A percentile compares a stretch with the other conserved stretches of the same genome.
phyloP scores from a whole-genome alignment of 176 grass and related monocot genomes.

The Neostapfia colusana region DNA sequence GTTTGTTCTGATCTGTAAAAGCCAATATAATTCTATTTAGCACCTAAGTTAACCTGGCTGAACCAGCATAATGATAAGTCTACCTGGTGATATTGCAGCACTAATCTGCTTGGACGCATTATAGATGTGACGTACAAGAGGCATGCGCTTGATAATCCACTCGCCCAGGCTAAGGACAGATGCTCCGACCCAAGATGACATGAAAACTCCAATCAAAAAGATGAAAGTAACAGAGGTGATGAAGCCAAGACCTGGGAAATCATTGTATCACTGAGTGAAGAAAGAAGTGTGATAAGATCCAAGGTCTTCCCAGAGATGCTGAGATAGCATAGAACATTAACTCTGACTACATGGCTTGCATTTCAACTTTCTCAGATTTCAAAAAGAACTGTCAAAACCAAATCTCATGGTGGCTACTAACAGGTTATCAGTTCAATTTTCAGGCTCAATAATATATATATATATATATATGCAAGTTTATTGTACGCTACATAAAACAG shows the following conservation, averaged over 20 bases:
- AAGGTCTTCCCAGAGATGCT: not conserved
- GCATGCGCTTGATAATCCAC: conserved; percentile 99
- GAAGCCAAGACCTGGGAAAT: conserved; percentile 80
- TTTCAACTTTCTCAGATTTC: not conserved
- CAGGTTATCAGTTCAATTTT: not conserved
- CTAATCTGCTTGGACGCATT: conserved; percentile 99
- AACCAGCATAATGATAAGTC: not conserved
- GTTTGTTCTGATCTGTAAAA: conserved; percentile 91
- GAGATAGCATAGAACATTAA: conserved; percentile 12
- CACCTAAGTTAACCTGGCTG: not conserved
- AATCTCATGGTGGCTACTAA: not conserved
- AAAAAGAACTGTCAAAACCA: not conserved
- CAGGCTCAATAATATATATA: not conserved
- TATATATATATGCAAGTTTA: not conserved
- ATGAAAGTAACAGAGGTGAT: conserved; percentile 93
- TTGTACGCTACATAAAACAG: not conserved
- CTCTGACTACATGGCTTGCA: not conserved
- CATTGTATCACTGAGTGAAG: conserved; percentile 12
- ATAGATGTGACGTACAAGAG: conserved; percentile 96
- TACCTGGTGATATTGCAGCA: conserved; percentile 96
- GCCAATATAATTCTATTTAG: conserved; percentile 24
- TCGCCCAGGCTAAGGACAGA: conserved; percentile 93
- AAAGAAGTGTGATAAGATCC: not conserved
- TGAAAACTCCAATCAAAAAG: conserved; percentile 88
- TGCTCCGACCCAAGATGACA: conserved; percentile 97